A percentile compares a stretch with the other conserved stretches of the same genome.
phyloP scores from a whole-genome alignment of 2,329 filamentous ascomycete genomes.

The Talaromyces pinophilus region DNA sequence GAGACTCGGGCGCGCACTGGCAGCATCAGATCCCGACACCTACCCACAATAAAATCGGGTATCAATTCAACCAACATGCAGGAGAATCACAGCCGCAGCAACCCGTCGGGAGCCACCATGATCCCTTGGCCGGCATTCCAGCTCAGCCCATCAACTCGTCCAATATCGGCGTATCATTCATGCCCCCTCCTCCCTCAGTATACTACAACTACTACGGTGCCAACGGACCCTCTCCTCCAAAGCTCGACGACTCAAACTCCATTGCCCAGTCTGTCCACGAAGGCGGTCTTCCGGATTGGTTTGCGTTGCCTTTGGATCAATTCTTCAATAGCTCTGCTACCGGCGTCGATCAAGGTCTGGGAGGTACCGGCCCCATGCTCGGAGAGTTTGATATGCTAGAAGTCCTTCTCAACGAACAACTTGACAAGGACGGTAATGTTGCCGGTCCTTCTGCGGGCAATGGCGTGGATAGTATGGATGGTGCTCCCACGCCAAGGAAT shows the following conservation, averaged over 20 bases:
- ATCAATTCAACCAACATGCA: slow-evolving; percentile 18
- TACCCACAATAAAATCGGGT: slow-evolving; percentile 12
- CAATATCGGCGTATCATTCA: slow-evolving; percentile 49
- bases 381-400: slow-evolving; percentile 56
- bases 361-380: slow-evolving; percentile 63
- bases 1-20: slow-evolving; percentile 26
- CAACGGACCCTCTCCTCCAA: slow-evolving; percentile 34
- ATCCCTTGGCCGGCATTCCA: slow-evolving; percentile 47
- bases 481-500: slow-evolving; percentile 1
- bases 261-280: slow-evolving; percentile 27
- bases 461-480: slow-evolving; percentile 7
- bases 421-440: slow-evolving; percentile 21
- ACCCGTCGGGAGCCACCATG: slow-evolving; percentile 30
- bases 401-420: slow-evolving; percentile 45
- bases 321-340: slow-evolving; percentile 54
- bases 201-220: slow-evolving; percentile 49
- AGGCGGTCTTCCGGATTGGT: slow-evolving; percentile 55
- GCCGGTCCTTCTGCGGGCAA: not conserved
- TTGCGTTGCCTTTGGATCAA: slow-evolving; percentile 62
- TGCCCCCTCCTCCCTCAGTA: slow-evolving; percentile 50
- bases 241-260: slow-evolving; percentile 25
- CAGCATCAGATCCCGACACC: slow-evolving; percentile 17
- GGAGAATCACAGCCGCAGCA: slow-evolving; percentile 24
- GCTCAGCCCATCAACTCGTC: slow-evolving; percentile 49
- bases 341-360: slow-evolving; percentile 54